Evolutionary conservation across 2,329 filamentous ascomycete genomes (phyloP).

Genomic region (Didymella pomorum): DNA sequence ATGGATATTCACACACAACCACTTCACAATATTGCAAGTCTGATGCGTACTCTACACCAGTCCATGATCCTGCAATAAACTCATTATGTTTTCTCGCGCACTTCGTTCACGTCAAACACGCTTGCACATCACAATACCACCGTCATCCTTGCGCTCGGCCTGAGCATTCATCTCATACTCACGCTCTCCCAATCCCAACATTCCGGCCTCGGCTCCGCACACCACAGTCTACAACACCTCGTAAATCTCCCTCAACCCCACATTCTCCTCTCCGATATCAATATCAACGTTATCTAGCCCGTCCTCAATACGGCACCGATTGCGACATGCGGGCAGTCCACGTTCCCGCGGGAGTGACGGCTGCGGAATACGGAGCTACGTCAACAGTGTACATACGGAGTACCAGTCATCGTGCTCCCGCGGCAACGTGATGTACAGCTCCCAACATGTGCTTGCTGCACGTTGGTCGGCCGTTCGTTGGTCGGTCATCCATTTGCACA

Average conservation of each 20-base stretch:
- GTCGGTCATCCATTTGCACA: not conserved
- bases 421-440: not conserved
- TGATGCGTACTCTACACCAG: not conserved
- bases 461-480: too few species aligned
- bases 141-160: constrained; percentile 4
- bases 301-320: constrained; percentile 3
- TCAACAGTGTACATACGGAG: too few species aligned
- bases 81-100: not conserved
- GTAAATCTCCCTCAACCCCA: not conserved
- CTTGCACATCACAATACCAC: not conserved
- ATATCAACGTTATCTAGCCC: constrained; percentile 5
- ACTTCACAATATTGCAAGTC: not conserved
- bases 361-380: too few species aligned
- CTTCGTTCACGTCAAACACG: not conserved
- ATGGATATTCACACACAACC: constrained; percentile 1
- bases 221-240: not conserved
- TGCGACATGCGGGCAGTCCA: constrained; percentile 7
- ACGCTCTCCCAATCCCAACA: not conserved
- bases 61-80: not conserved
- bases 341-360: constrained; percentile 8
- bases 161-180: not conserved
- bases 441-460: not conserved
- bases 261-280: constrained; percentile 1
- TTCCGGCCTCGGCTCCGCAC: constrained; percentile 13
- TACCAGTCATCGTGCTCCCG: too few species aligned